Percentiles rank a stretch among this genome's conserved stretches.
Conservation (phyloP, 306 rosid species). For the Trifolium fragiferum region DNA sequence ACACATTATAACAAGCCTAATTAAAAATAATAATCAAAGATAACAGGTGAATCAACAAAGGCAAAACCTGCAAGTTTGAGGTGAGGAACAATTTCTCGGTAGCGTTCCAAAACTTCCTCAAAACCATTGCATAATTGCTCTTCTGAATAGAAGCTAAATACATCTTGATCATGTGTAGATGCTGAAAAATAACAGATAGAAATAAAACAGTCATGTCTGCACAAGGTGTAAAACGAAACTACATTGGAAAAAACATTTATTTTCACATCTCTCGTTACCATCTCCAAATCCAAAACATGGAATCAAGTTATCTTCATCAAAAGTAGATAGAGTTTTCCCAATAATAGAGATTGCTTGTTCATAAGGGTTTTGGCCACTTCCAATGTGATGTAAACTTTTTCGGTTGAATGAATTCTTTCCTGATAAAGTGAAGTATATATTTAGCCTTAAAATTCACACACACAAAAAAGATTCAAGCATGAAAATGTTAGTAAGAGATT, state of each 20-base stretch:
- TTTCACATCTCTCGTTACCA: conserved; percentile 50
- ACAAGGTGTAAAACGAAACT: conserved; percentile 15
- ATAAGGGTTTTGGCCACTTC: conserved; percentile 65
- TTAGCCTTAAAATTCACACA: conserved; percentile 28
- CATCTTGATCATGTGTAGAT: conserved; percentile 76
- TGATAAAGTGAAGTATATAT: conserved; percentile 42
- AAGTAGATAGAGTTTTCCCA: conserved; percentile 70
- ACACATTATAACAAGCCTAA: not conserved
- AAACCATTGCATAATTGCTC: conserved; percentile 68
- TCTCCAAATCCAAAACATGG: conserved; percentile 93
- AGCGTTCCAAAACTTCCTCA: conserved; percentile 71
- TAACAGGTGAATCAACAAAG: not conserved
- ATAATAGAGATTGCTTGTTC: conserved; percentile 85
- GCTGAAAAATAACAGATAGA: conserved; percentile 47
- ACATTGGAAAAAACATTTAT: conserved; percentile 26
- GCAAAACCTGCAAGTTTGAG: conserved; percentile 74
- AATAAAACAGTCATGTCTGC: conserved; percentile 31
- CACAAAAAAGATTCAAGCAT: conserved; percentile 26
- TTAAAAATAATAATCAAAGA: conserved; percentile 1
- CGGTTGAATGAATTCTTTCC: conserved; percentile 86
- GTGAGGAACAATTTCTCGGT: conserved; percentile 67
- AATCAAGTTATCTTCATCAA: conserved; percentile 85
- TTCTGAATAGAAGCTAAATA: conserved; percentile 68
- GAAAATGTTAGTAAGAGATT: conserved; percentile 33
- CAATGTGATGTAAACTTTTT: conserved; percentile 72